phyloP scores from a whole-genome alignment of 2,329 filamentous ascomycete species.

The Sphaerostilbella broomeana region DNA sequence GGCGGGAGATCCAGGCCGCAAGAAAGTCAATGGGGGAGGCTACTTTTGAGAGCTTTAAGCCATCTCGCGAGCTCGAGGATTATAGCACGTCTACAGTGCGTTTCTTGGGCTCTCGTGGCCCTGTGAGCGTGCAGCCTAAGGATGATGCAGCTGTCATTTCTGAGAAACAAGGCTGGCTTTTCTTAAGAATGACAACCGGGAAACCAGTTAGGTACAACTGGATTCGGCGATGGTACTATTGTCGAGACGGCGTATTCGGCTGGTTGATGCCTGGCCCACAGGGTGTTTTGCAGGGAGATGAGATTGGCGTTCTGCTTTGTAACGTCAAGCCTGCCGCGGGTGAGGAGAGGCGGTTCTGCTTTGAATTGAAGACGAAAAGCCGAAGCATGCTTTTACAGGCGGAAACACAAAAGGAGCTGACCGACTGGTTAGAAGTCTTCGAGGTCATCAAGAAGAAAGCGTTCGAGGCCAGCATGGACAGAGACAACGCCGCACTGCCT shows the following conservation, averaged over 20 bases:
- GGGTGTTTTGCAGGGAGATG: conserved; percentile 90
- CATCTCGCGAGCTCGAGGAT: conserved; percentile 86
- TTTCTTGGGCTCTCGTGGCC: conserved; percentile 66
- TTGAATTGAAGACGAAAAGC: conserved; percentile 97
- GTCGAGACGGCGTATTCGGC: conserved; percentile 92
- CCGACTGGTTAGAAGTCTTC: conserved; percentile 89
- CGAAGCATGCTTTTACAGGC: conserved; percentile 84
- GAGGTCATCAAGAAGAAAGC: conserved; percentile 91
- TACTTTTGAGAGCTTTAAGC: conserved; percentile 63
- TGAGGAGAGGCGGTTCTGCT: conserved; percentile 93
- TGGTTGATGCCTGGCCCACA: conserved; percentile 80
- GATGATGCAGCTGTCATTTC: conserved; percentile 44
- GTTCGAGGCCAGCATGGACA: conserved; percentile 63
- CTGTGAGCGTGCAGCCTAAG: conserved; percentile 55
- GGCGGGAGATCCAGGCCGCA: conserved; percentile 70
- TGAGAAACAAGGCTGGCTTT: conserved; percentile 95
- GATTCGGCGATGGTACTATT: conserved; percentile 91
- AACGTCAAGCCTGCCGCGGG: conserved; percentile 84
- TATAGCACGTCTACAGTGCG: conserved; percentile 88
- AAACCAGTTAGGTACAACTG: conserved; percentile 88
- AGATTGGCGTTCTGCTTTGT: conserved; percentile 90
- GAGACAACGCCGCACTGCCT: conserved; percentile 39
- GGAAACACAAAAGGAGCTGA: conserved; percentile 86
- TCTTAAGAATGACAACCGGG: conserved; percentile 70
- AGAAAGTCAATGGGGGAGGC: conserved; percentile 75